Evolutionary conservation across 192 early-diverging fungal species (phyloP).

Genomic region (Blastocladiella britannica): DNA sequence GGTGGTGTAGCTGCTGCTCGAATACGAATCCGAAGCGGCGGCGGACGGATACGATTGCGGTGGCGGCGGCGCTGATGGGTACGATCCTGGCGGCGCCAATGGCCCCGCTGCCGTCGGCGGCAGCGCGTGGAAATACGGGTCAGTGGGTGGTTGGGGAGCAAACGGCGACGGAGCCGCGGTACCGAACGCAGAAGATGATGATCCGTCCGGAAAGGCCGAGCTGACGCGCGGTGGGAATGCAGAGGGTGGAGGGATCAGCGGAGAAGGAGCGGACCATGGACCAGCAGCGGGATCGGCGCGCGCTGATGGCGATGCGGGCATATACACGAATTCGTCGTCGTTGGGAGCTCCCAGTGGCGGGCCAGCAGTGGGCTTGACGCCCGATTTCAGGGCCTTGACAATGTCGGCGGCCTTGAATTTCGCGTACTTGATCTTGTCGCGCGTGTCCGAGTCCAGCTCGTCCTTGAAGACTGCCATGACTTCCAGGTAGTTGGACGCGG

Average conservation of each 20-base stretch:
- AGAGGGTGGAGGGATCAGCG: not conserved
- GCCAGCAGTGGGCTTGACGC: constrained; percentile 40
- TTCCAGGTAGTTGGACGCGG: constrained; percentile 75
- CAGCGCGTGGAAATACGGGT: constrained; percentile 4
- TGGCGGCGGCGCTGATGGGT: constrained; percentile 7
- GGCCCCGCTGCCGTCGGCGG: constrained; percentile 4
- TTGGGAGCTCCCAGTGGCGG: constrained; percentile 14
- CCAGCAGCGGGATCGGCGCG: not conserved
- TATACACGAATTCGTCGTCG: not conserved
- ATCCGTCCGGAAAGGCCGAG: not conserved
- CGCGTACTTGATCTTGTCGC: constrained; percentile 80
- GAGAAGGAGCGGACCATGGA: too few species aligned
- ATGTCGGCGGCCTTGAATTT: constrained; percentile 94
- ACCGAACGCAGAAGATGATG: not conserved
- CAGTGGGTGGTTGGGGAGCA: constrained; percentile 10
- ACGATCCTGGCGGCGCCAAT: not conserved
- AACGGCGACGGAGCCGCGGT: not conserved
- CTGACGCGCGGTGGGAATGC: not conserved
- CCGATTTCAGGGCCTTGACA: constrained; percentile 70
- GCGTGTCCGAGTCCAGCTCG: not conserved
- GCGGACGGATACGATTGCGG: not conserved
- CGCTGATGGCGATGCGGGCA: not conserved
- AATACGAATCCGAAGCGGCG: too few species aligned
- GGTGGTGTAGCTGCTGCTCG: too few species aligned
- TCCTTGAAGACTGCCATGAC: constrained; percentile 44